These are phyloP conservation scores for Byssothecium circinans DNA, from an alignment of 2,329 filamentous ascomycete genomes.

Conservation along the genomic window DNA sequence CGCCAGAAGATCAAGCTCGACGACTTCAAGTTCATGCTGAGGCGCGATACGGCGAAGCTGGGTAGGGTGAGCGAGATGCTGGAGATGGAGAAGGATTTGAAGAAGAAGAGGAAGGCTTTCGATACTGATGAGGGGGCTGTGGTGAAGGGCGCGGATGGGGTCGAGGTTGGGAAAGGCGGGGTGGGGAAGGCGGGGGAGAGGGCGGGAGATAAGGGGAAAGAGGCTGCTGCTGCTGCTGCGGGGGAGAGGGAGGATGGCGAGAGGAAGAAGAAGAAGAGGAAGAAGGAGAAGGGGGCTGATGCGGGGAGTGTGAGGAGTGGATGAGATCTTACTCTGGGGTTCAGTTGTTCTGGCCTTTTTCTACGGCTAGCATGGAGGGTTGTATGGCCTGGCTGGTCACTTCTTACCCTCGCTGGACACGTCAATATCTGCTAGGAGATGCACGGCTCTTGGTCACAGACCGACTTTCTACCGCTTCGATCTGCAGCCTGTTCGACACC, in stretches of 20 bases:
- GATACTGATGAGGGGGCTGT: slow-evolving; percentile 67
- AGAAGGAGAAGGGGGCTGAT: slow-evolving; percentile 20
- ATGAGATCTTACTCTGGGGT: slow-evolving; percentile 8
- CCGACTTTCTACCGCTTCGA: too few species aligned
- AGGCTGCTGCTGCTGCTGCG: slow-evolving; percentile 70
- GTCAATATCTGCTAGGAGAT: too few species aligned
- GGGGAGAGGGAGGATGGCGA: slow-evolving; percentile 32
- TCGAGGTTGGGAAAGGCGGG: slow-evolving; percentile 7
- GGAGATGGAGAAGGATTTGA: slow-evolving; percentile 84
- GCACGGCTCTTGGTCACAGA: too few species aligned
- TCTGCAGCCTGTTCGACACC: too few species aligned
- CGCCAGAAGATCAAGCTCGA: slow-evolving; percentile 98
- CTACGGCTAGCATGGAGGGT: too few species aligned
- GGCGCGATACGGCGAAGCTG: slow-evolving; percentile 80
- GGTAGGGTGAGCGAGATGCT: slow-evolving; percentile 88
- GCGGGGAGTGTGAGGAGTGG: slow-evolving; percentile 23
- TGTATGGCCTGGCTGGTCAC: too few species aligned
- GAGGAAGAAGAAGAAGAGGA: slow-evolving; percentile 15
- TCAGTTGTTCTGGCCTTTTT: too few species aligned
- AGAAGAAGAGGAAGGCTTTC: slow-evolving; percentile 76
- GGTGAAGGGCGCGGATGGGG: slow-evolving; percentile 42
- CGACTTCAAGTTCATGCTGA: slow-evolving; percentile 93
- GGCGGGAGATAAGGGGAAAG: slow-evolving; percentile 79
- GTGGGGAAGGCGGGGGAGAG: slow-evolving; percentile 68
- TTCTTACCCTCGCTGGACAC: too few species aligned